Evolutionary conservation across 2,329 filamentous ascomycete genomes (phyloP).

Genomic region (Paraphaeosphaeria minitans): DNA sequence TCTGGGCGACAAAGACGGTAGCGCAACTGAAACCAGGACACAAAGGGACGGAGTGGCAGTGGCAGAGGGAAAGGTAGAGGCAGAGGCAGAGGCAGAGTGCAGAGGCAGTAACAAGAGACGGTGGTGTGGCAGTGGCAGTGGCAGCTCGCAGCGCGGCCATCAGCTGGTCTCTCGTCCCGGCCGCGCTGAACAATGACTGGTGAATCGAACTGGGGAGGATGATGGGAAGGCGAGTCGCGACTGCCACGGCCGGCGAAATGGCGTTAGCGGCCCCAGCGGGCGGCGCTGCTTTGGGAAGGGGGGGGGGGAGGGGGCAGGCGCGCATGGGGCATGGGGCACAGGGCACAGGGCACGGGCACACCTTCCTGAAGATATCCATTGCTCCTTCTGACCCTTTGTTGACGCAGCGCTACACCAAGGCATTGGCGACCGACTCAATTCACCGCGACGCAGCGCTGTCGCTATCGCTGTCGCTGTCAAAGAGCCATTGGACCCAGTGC

Average conservation of each 20-base stretch:
- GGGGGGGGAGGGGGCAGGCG: neutral
- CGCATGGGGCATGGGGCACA: neutral
- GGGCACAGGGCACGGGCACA: constrained; percentile 2
- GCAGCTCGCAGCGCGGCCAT: constrained; percentile 2
- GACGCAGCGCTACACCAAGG: neutral
- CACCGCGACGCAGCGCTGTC: neutral
- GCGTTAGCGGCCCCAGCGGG: constrained; percentile 8
- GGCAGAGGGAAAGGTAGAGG: no score
- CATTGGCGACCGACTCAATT: constrained; percentile 11
- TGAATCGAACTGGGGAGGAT: constrained; percentile 10
- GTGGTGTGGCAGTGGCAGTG: no score
- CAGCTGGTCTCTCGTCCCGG: constrained; percentile 9
- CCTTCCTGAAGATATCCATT: constrained; percentile 6
- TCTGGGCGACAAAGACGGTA: constrained; percentile 9
- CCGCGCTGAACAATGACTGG: constrained; percentile 12
- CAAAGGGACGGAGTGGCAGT: no score
- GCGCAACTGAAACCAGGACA: constrained; percentile 11
- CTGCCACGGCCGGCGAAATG: constrained; percentile 7
- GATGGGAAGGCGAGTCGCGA: constrained; percentile 8
- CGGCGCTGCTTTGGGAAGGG: neutral
- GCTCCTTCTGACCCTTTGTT: neutral
- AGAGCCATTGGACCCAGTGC: constrained; percentile 1
- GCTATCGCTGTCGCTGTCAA: neutral
- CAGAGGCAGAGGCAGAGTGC: no score
- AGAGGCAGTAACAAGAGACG: no score